These are phyloP conservation scores for Botryotinia calthae DNA, from an alignment of 2,329 filamentous ascomycete genomes.

Conservation along the genomic window DNA sequence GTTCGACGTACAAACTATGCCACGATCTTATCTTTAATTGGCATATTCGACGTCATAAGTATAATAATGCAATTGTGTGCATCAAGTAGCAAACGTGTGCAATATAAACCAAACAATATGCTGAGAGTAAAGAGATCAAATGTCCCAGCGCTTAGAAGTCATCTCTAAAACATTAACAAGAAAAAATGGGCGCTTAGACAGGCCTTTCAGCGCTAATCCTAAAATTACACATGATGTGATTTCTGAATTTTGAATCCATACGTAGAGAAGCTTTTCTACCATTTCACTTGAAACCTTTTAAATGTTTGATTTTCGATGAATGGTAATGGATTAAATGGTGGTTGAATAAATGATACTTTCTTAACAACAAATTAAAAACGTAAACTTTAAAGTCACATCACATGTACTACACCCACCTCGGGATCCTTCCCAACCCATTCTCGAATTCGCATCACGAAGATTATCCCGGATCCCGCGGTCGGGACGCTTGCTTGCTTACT, in stretches of 20 bases:
- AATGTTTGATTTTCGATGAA: not conserved
- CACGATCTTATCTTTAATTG: not conserved
- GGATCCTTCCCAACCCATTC: not conserved
- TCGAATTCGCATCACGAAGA: not conserved
- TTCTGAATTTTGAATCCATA: not conserved
- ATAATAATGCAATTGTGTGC: not conserved
- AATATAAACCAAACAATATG: not conserved
- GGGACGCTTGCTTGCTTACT: not conserved
- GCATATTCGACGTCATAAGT: not conserved
- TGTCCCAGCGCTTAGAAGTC: not conserved
- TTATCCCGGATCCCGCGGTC: not conserved
- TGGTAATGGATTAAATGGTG: not conserved
- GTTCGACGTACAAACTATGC: not conserved
- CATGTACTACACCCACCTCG: not conserved
- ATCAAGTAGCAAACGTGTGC: not conserved
- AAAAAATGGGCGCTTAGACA: conserved; percentile 6
- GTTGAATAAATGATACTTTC: not conserved
- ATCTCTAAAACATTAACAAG: not conserved
- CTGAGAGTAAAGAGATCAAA: not conserved
- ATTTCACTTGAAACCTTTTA: not conserved
- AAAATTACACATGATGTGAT: not conserved
- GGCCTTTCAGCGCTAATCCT: not conserved
- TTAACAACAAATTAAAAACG: not conserved
- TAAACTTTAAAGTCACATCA: not conserved
- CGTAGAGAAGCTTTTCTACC: not conserved